Base-by-base conservation (phyloP, 768 basidiomycete genomes). In the Pleurotus tuoliensis region DNA sequence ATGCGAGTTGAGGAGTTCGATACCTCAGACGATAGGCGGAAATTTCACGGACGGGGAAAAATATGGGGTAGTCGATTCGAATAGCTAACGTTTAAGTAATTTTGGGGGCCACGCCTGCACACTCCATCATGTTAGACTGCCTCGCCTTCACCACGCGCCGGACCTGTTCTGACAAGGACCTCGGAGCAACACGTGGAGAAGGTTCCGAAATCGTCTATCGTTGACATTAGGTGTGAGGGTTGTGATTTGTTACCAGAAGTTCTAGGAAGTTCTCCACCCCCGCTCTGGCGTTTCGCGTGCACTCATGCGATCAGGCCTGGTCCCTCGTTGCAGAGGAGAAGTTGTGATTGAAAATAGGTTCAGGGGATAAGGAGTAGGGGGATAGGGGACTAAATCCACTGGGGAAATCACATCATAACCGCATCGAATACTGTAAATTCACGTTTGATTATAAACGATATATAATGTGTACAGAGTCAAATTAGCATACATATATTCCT, bases 71-170 rank as follows among this genome's bases (percentile, higher is more conserved):
- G 22, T 38, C 37, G 34, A 25, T 24, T 11, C 7, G 18, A 39
- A 53, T 39, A 12, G 41, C 13, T 41, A 24, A 12, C 18, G 51
- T 53, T 53, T 53, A 53, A 53, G 51, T 53, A 53, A 53, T 27
- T 53, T 53, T 41, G n/a, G 38, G 51, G 51, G 20, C 41, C 39
- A 53, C n/a, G 51, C 51, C 51, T 53, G 27, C 51, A 22, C 39
- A 34, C 51, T 43, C 39, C 51, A 53, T 53, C 51, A 53, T 53
- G 51, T 41, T 22, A 53, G 16, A 37, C 49, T 53, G 51, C 51
- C 51, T 53, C 51, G 24, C 51, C 51, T 53, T 53, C 38, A 38
- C 37, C 51, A 40, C 24, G 51, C 51, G 51, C n/a, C 22, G 20
- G 20, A 20, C 20, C 24, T 18, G 13, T 22, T 53, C 37, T 53